A percentile compares a stretch with the other conserved stretches of the same genome.
phyloP scores from a whole-genome alignment of 768 basidiomycete genomes.

The Pulveroboletus sp. region DNA sequence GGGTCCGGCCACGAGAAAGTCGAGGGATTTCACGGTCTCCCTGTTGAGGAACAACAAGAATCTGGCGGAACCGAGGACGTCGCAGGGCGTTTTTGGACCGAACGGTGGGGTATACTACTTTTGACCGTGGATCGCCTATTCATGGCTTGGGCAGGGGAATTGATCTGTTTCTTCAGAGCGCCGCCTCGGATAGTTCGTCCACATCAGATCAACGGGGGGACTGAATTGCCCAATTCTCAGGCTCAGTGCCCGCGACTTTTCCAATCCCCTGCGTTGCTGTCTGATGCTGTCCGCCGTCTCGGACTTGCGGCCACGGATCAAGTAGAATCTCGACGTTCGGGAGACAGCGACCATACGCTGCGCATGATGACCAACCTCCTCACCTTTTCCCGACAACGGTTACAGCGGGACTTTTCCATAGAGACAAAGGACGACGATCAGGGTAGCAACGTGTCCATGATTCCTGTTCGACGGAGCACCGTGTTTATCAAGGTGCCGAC shows the following conservation, averaged over 20 bases:
- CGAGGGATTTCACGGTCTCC: conserved; percentile 49
- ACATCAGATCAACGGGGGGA: conserved; percentile 30
- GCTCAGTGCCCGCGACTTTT: conserved; percentile 34
- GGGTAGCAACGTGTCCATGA: conserved; percentile 14
- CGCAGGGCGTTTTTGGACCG: conserved; percentile 85
- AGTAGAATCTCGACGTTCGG: conserved; percentile 40
- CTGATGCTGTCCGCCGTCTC: conserved; percentile 69
- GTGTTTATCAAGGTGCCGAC: conserved; percentile 55
- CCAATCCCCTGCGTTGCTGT: conserved; percentile 65
- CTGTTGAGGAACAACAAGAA: conserved; percentile 67
- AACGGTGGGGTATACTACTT: conserved; percentile 53
- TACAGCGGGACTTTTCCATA: conserved; percentile 37
- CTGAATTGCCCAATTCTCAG: conserved; percentile 49
- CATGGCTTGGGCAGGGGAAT: conserved; percentile 52
- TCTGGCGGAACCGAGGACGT: conserved; percentile 77
- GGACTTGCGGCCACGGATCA: conserved; percentile 59
- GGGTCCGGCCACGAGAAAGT: conserved; percentile 34
- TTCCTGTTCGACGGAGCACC: conserved; percentile 48
- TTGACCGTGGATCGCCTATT: neutral
- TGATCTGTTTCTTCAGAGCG: conserved; percentile 82
- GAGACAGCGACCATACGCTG: conserved; percentile 56
- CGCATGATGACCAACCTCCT: conserved; percentile 76
- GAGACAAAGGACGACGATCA: conserved; percentile 37
- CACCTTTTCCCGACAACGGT: conserved; percentile 49
- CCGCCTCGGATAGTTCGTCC: conserved; percentile 70